Evolutionary conservation across 371 early-diverging fungal species (phyloP), one percentile per base, ranked within the genome.

Genomic region (Catenaria anguillulae): DNA sequence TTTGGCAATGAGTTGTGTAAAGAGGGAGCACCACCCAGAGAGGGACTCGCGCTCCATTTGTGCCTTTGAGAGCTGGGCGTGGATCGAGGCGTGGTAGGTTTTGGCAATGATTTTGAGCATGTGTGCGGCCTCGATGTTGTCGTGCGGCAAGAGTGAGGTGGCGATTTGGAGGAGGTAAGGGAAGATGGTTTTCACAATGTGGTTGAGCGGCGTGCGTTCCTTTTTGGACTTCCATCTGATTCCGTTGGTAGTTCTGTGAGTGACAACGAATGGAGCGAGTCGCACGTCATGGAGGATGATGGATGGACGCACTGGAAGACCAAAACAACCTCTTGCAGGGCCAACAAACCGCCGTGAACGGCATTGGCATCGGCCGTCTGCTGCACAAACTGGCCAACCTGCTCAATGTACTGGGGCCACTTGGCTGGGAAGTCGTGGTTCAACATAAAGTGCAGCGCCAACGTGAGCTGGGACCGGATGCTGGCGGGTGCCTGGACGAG

Each of bases 1-100:
- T 68, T 83, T 83, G 50, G 86, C 83, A 19, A 90, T 76, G 64
- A 88, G 67, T 60, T 84, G 80, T n/a, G 89, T 71, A 63, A 93
- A 87, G 23, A 89, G 66, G 24, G 86, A 84, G 24, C 86, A 84
- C 96, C 96, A 96, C 8, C 84, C 83, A 15, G 87, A 82, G 40
- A 95, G 72, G 1, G 80, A 79, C 2, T 72, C 66, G 17, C 76
- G 71, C 19, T 83, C 79, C 68, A 88, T 87, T 55, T 88, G 78
- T 8, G 77, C 71, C 58, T 77, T 69, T 0, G 87, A 78, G 55
- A 92, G 74, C 29, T 86, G 85, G 34, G 66, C 65, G 63, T 85
- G 83, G 64, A 86, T 88, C 62, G 85, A 75, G 42, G 79, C 67
- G 65, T 75, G 75, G 70, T 90, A 92, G 40, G 79, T 84, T 71